Conservation (phyloP, 257 asterid species). For the Rauvolfia tetraphylla region DNA sequence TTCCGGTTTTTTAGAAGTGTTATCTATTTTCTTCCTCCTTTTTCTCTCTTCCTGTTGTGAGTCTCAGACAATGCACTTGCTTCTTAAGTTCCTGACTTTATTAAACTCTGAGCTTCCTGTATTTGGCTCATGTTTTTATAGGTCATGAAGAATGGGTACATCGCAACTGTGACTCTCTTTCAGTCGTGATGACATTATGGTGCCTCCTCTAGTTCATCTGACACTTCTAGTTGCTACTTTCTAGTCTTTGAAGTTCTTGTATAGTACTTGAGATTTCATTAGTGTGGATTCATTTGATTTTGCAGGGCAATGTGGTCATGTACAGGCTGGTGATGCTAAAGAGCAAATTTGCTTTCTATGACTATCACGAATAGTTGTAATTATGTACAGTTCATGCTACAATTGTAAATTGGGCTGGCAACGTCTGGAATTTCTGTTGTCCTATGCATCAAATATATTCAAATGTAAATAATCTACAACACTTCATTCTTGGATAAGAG, state of each 20-base stretch:
- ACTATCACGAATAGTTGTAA: background rate
- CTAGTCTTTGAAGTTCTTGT: background rate
- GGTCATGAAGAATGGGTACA: slow-evolving; percentile 84
- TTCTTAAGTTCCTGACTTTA: background rate
- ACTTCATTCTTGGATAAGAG: background rate
- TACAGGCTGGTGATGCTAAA: background rate
- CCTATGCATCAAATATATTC: background rate
- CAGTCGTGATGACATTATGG: slow-evolving; percentile 42
- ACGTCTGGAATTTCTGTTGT: background rate
- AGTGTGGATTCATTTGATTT: background rate
- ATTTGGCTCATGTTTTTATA: slow-evolving; percentile 22
- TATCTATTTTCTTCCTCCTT: background rate
- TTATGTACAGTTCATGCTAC: slow-evolving; percentile 8
- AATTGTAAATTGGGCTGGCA: background rate
- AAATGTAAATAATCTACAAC: background rate
- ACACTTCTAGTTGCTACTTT: background rate
- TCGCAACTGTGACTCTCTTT: slow-evolving; percentile 80
- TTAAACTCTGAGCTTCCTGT: background rate
- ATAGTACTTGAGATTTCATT: background rate
- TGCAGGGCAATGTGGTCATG: slow-evolving; percentile 12
- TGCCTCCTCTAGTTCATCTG: slow-evolving; percentile 6
- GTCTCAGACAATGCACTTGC: background rate
- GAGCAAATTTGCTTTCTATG: background rate
- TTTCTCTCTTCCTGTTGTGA: background rate
- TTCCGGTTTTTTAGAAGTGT: background rate